A percentile compares a stretch with the other conserved stretches of the same genome.
These are phyloP conservation scores for Citrus sinensis DNA, from an alignment of 345 rosid species.

Conservation along the genomic window DVS_A1.0 CM039165.1:38591001-38591500, in stretches of 20 bases:
- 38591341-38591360: slow-evolving; percentile 46
- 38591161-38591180: slow-evolving; percentile 19
- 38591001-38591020: background rate
- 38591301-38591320: slow-evolving; percentile 34
- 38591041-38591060: background rate
- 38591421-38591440: background rate
- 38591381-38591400: background rate
- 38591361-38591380: background rate
- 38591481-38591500: no score
- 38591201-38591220: slow-evolving; percentile 32
- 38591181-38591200: slow-evolving; percentile 14
- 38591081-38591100: slow-evolving; percentile 21
- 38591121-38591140: slow-evolving; percentile 21
- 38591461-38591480: no score
- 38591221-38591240: slow-evolving; percentile 36
- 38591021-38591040: background rate
- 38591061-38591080: background rate
- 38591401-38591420: background rate
- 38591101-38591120: slow-evolving; percentile 33
- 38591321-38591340: slow-evolving; percentile 53
- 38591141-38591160: slow-evolving; percentile 17
- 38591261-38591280: background rate
- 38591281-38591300: slow-evolving; percentile 27
- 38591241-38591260: slow-evolving; percentile 18
- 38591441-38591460: no score